phyloP scores from a whole-genome alignment of 257 asterid species.

The Lithospermum erythrorhizon region DNA sequence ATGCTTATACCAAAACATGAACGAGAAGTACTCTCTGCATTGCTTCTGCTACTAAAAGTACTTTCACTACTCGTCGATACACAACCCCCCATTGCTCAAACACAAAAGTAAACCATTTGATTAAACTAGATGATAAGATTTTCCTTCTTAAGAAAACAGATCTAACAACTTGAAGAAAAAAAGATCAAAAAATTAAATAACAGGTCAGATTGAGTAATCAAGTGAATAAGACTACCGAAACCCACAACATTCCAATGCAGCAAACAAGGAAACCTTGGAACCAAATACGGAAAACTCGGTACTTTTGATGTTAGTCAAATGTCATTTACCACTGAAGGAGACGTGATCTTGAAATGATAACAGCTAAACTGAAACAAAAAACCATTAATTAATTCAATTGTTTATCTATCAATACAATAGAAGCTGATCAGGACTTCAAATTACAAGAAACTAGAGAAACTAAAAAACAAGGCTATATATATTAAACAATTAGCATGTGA shows the following conservation, averaged over 20 bases:
- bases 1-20: constrained; percentile 56
- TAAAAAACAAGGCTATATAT: constrained; percentile 24
- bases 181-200: constrained; percentile 17
- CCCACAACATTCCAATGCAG: constrained; percentile 27
- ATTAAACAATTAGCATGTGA: constrained; percentile 65
- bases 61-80: constrained; percentile 67
- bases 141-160: constrained; percentile 20
- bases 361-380: constrained; percentile 37
- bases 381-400: constrained; percentile 29
- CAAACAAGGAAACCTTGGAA: constrained; percentile 17
- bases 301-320: constrained; percentile 43
- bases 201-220: constrained; percentile 17
- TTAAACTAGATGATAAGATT: constrained; percentile 13
- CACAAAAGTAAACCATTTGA: constrained; percentile 36
- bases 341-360: constrained; percentile 26
- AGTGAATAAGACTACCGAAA: constrained; percentile 15
- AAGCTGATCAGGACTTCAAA: constrained; percentile 19
- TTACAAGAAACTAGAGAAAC: constrained; percentile 17
- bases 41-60: constrained; percentile 61
- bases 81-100: constrained; percentile 86
- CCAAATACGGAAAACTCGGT: constrained; percentile 16
- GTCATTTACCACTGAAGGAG: constrained; percentile 24
- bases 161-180: constrained; percentile 6
- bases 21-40: constrained; percentile 57
- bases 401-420: constrained; percentile 25